These are phyloP conservation scores for Stentor coeruleus DNA, from an alignment of 73 alveolate species.

Conservation along the genomic window DNA sequence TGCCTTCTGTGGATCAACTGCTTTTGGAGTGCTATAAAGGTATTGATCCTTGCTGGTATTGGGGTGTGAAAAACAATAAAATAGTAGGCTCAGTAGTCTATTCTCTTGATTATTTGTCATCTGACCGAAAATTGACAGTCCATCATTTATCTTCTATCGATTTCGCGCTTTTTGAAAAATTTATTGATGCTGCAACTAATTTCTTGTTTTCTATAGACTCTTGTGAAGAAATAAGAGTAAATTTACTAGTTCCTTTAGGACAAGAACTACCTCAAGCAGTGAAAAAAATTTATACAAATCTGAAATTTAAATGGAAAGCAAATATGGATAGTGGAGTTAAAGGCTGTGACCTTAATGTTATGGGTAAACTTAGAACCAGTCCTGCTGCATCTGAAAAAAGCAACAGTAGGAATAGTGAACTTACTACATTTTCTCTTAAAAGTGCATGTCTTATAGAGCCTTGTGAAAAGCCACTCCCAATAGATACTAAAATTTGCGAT, in stretches of 20 bases:
- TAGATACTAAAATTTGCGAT: not conserved
- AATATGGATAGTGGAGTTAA: not conserved
- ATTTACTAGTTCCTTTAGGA: not conserved
- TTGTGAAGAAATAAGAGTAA: conserved; percentile 14
- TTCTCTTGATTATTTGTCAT: not conserved
- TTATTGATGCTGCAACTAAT: not conserved
- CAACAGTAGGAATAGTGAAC: not conserved
- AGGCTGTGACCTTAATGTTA: not conserved
- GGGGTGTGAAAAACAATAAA: conserved; percentile 14
- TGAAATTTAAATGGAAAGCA: conserved; percentile 22
- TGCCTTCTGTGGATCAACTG: not conserved
- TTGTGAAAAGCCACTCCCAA: no score
- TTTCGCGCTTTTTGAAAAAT: not conserved
- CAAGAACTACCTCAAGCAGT: not conserved
- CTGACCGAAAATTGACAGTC: not conserved
- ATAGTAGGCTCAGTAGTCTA: not conserved
- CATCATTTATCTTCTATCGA: conserved; percentile 1
- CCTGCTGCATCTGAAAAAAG: not conserved
- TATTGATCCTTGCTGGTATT: conserved; percentile 20
- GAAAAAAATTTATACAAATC: not conserved
- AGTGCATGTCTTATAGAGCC: conserved; percentile 13
- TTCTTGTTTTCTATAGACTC: not conserved
- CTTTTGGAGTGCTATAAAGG: not conserved
- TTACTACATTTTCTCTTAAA: not conserved
- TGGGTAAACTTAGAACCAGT: not conserved